Base-by-base conservation (phyloP, 2,329 filamentous ascomycete species). In the Cadophora sp. region DNA sequence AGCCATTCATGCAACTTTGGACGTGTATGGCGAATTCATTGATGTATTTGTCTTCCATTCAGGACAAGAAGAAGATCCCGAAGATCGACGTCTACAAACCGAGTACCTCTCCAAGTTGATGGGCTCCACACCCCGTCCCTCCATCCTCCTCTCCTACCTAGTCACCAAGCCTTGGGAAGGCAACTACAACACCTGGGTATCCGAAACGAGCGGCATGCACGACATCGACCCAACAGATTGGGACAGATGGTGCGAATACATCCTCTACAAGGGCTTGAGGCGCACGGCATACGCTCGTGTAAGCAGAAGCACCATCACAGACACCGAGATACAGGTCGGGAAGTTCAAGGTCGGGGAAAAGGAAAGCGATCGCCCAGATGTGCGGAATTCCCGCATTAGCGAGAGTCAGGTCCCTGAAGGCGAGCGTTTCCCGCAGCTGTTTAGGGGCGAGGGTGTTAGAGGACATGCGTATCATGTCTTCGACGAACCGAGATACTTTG, bases 221-320 rank as follows among this genome's bases (percentile, higher is more conserved):
- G 96, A 99, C 76, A 96, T 99, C 59, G 96, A 99, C 76, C 87
- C 90, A 0, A 89, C 84, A 3, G 96, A 99, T 78, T 97, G 94
- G 94, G 96, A 99, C 79, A 85, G 96, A 64, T 99, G 96, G 96
- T 99, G 96, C 82, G 95, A 99, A 82, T 99, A 99, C 80, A 97
- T 99, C 72, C 82, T 99, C 30, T 99, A 93, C 84, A 97, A 97
- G 83, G 89, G 89, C 14, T 81, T 99, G 69, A 90, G 89, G 80
- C 87, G 95, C 69, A 90, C 91, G 0, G 95, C 93, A 1, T 99
- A 99, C 78, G 96, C 96, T 4, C 85, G 96, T 63, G 90, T 99
- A 62, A 95, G 91, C 74, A 86, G 96, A 73, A 89, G 90, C 73
- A 96, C 93, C 1, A 98, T 99, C 73, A 99, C 96, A 14, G 96